Evolutionary conservation across 257 asterid genomes (phyloP).

Genomic region (Leonotis leonurus): DNA sequence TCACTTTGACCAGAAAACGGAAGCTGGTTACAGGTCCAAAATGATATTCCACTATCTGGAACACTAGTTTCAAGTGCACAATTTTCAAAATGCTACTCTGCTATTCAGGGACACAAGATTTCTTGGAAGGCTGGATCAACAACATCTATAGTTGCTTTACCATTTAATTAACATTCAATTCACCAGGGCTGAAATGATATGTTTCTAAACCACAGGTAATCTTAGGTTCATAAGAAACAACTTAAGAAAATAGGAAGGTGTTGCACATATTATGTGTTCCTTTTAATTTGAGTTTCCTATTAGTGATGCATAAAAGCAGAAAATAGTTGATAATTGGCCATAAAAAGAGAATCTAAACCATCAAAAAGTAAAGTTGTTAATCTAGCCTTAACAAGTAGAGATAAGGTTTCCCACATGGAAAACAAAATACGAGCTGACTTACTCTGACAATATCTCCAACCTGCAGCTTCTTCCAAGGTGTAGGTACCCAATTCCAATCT

Average conservation of each 20-base stretch:
- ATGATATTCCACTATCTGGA: background rate
- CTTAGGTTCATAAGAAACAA: background rate
- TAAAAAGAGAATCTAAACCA: background rate
- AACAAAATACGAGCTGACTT: conserved; percentile 27
- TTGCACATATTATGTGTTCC: background rate
- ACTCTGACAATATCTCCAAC: conserved; percentile 95
- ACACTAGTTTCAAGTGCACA: background rate
- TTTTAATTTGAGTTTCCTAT: background rate
- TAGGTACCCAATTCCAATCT: conserved; percentile 69
- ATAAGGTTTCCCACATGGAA: conserved; percentile 8
- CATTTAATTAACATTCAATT: background rate
- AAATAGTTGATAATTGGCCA: background rate
- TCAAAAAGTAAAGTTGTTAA: background rate
- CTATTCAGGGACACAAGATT: no score
- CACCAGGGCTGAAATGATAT: background rate
- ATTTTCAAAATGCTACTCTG: no score
- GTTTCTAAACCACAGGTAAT: background rate
- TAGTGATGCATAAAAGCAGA: background rate
- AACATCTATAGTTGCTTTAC: background rate
- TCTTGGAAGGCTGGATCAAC: no score
- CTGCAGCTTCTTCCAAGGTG: conserved; percentile 97
- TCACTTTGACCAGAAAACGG: background rate
- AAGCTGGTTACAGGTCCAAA: conserved; percentile 6
- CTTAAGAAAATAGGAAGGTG: background rate
- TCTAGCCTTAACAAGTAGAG: conserved; percentile 13